phyloP scores from a whole-genome alignment of 495 filamentous ascomycete genomes.

The Trichoderma gamsii region DNA sequence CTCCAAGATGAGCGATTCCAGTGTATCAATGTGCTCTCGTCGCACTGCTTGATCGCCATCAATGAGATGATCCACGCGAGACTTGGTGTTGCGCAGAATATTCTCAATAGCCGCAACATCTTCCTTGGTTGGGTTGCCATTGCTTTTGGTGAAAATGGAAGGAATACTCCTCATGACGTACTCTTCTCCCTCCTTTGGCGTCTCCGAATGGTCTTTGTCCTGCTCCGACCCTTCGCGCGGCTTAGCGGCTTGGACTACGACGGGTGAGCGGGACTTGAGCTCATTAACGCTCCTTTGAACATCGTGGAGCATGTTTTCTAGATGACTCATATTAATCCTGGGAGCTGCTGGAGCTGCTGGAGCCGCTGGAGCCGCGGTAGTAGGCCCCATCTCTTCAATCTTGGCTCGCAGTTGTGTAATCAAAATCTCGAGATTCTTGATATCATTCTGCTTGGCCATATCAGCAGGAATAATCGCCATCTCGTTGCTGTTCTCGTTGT shows the following conservation, averaged over 20 bases:
- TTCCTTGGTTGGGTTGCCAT: slow-evolving; percentile 52
- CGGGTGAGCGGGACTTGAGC: slow-evolving; percentile 40
- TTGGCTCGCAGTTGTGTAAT: slow-evolving; percentile 78
- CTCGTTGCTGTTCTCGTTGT: slow-evolving; percentile 25
- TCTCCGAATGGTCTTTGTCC: background rate
- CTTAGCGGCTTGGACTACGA: slow-evolving; percentile 19
- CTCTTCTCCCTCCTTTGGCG: slow-evolving; percentile 9
- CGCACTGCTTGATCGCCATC: slow-evolving; percentile 58
- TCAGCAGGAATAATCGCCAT: slow-evolving; percentile 35
- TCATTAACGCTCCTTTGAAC: slow-evolving; percentile 56
- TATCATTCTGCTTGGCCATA: slow-evolving; percentile 56
- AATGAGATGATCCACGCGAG: slow-evolving; percentile 69
- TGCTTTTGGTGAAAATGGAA: slow-evolving; percentile 27
- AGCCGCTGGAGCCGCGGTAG: slow-evolving; percentile 24
- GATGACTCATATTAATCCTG: slow-evolving; percentile 37
- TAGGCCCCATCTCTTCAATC: slow-evolving; percentile 68
- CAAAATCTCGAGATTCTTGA: slow-evolving; percentile 75
- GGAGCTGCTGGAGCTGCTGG: slow-evolving; percentile 29
- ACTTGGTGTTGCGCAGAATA: slow-evolving; percentile 76
- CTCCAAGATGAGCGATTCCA: slow-evolving; percentile 65
- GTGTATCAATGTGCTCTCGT: slow-evolving; percentile 66
- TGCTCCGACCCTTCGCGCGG: background rate
- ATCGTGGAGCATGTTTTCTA: slow-evolving; percentile 38
- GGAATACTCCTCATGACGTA: slow-evolving; percentile 18
- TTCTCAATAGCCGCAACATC: slow-evolving; percentile 86